These are phyloP conservation scores for Amylocystis lapponica DNA, from an alignment of 768 basidiomycete genomes.

Conservation along the genomic window DNA sequence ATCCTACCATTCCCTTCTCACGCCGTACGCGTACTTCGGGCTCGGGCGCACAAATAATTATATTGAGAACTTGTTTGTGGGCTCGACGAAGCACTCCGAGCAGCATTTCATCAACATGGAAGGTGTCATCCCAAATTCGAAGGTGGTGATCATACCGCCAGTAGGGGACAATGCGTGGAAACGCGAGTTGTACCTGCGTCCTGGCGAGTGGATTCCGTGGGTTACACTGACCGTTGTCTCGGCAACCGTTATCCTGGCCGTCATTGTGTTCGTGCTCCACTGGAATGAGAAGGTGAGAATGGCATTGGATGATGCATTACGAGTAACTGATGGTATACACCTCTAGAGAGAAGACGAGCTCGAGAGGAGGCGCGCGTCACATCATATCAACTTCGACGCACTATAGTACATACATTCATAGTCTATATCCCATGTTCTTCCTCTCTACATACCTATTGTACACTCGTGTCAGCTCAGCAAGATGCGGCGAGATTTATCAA, in stretches of 20 bases:
- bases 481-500: no score
- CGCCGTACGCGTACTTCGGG: constrained; percentile 94
- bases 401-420: constrained; percentile 40
- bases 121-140: constrained; percentile 95
- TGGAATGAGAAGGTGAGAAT: constrained; percentile 81
- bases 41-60: constrained; percentile 98
- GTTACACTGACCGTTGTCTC: constrained; percentile 85
- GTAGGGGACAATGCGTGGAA: constrained; percentile 65
- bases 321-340: constrained; percentile 10
- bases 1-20: constrained; percentile 82
- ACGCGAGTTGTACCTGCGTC: constrained; percentile 83
- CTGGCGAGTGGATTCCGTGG: constrained; percentile 97
- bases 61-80: constrained; percentile 97
- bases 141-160: constrained; percentile 88
- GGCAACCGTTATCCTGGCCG: constrained; percentile 65
- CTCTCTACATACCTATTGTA: constrained; percentile 3
- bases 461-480: constrained; percentile 6
- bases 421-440: constrained; percentile 3
- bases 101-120: constrained; percentile 90
- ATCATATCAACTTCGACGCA: constrained; percentile 97
- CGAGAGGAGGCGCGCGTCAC: constrained; percentile 82
- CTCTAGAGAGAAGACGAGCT: constrained; percentile 86
- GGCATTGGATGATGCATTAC: neutral
- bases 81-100: constrained; percentile 69
- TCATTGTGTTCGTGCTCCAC: constrained; percentile 84